Evolutionary conservation across 163 green algal species (phyloP).

Genomic region (Scenedesmus sp.): DNA sequence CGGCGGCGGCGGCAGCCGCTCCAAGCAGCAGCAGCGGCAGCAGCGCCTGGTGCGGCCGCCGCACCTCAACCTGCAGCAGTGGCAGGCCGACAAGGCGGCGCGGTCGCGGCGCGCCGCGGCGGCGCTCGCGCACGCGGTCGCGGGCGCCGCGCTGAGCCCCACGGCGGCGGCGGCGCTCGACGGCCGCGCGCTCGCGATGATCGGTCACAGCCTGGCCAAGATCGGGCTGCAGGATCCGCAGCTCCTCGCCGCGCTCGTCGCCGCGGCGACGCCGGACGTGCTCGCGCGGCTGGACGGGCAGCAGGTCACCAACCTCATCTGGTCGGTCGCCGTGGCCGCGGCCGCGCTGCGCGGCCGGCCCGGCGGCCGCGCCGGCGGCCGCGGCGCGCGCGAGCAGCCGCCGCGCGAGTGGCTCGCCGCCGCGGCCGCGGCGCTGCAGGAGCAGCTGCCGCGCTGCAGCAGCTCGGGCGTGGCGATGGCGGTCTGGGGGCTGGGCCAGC

Average conservation of each 20-base stretch:
- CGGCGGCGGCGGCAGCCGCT: neutral
- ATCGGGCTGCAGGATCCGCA: slow-evolving; percentile 3
- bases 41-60: neutral
- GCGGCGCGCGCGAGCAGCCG: neutral
- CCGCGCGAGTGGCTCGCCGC: neutral
- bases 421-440: neutral
- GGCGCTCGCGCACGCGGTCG: slow-evolving; percentile 3
- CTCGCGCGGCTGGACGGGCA: slow-evolving; percentile 14
- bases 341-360: neutral
- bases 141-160: slow-evolving; percentile 12
- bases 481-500: slow-evolving; percentile 19
- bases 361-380: neutral
- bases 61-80: neutral
- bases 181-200: slow-evolving; percentile 16
- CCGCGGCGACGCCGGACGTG: neutral
- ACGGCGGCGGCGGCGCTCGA: neutral
- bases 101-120: neutral
- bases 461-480: slow-evolving; percentile 6
- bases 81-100: neutral
- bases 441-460: neutral
- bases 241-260: neutral
- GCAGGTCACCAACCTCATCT: slow-evolving; percentile 38
- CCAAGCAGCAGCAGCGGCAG: neutral
- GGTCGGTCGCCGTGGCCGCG: slow-evolving; percentile 6
- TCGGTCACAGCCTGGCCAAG: slow-evolving; percentile 7